phyloP scores from a whole-genome alignment of 148 eudicot species.

The Heliosperma pusillum region DNA sequence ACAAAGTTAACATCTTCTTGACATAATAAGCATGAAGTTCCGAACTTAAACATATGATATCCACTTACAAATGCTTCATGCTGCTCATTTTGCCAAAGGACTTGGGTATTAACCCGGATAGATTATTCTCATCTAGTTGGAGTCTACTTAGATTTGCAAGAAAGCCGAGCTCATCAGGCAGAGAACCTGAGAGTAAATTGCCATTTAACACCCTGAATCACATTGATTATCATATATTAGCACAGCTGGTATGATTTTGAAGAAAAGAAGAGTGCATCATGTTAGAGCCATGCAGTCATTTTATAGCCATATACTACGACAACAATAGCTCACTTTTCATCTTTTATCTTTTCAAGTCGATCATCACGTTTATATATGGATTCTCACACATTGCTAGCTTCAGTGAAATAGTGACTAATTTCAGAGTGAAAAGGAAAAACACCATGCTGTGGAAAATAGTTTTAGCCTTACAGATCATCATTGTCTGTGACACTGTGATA shows the following conservation, averaged over 20 bases:
- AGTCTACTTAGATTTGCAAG: constrained; percentile 56
- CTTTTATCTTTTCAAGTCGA: not conserved
- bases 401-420: not conserved
- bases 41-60: constrained; percentile 13
- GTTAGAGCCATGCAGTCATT: not conserved
- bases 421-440: not conserved
- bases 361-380: not conserved
- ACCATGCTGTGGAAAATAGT: not conserved
- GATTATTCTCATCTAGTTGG: constrained; percentile 67
- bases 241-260: not conserved
- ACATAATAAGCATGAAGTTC: not conserved
- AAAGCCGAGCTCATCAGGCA: constrained; percentile 75
- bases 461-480: not conserved
- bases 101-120: constrained; percentile 72
- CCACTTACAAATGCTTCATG: constrained; percentile 66
- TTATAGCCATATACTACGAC: not conserved
- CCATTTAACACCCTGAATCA: constrained; percentile 80
- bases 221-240: constrained; percentile 13
- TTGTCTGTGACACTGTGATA: not conserved
- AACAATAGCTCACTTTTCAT: not conserved
- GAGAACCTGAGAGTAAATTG: constrained; percentile 64
- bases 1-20: not conserved
- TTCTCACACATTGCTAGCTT: constrained; percentile 4
- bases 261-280: not conserved
- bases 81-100: constrained; percentile 61